Conservation (phyloP, 345 rosid species). For the Gossypium ekmanianum region DNA sequence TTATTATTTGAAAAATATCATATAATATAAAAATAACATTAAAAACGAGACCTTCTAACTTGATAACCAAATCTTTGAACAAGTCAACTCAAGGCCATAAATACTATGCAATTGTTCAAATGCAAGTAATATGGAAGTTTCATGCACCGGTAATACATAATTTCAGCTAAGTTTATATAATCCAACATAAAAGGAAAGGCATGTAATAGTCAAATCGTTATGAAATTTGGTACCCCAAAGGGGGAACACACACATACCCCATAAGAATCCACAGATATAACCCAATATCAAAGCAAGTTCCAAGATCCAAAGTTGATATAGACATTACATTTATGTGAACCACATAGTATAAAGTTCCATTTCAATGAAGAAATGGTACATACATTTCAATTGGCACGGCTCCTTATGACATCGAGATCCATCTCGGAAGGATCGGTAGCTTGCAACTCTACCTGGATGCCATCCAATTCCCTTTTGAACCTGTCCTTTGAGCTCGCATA, state of each 20-base stretch:
- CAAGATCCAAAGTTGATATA: conserved; percentile 25
- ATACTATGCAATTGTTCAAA: too few species aligned
- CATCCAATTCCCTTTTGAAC: conserved; percentile 63
- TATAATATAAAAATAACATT: too few species aligned
- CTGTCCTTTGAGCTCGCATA: conserved; percentile 72
- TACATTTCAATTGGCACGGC: conserved; percentile 40
- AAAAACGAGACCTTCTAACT: too few species aligned
- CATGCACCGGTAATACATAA: too few species aligned
- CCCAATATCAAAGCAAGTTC: conserved; percentile 23
- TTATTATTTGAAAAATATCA: too few species aligned
- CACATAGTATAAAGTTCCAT: conserved; percentile 17
- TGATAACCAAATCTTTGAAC: too few species aligned
- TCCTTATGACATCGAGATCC: conserved; percentile 63
- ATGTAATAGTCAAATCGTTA: background rate
- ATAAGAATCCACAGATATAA: conserved; percentile 28
- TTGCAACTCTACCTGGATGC: conserved; percentile 64
- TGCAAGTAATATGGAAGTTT: too few species aligned
- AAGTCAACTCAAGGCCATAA: too few species aligned
- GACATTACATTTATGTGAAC: conserved; percentile 28
- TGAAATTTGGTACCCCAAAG: conserved; percentile 6
- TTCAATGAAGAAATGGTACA: conserved; percentile 15
- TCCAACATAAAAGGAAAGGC: too few species aligned
- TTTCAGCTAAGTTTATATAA: too few species aligned
- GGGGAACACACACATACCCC: background rate
- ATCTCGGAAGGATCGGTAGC: conserved; percentile 70